Evolutionary conservation across 192 early-diverging fungal species (phyloP), one percentile per base, ranked within the genome.

Genomic region (Haplosporangium gracile): DNA sequence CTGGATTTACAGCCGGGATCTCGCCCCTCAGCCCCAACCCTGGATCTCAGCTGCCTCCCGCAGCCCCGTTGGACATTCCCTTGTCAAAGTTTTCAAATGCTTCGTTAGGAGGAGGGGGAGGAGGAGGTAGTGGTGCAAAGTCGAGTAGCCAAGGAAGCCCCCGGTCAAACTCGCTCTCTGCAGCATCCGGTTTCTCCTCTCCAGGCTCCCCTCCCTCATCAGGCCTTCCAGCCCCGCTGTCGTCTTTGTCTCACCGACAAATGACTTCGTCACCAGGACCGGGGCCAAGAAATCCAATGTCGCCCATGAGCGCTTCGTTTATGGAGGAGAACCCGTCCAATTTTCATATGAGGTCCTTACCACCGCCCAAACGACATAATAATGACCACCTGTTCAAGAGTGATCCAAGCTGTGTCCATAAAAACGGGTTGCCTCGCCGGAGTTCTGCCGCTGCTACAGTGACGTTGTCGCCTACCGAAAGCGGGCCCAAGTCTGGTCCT

Each of bases 361-460:
- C 75, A 3, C 83, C 83, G 55, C 83, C 83, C 9, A 85, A 77
- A 24, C 78, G 83, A 34, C 83, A 36, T 32, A 74, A 15, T 16
- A 74, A 74, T 65, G 74, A 53, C 32, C 51, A 65, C n/a, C 8
- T 22, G 26, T 70, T 26, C 68, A 40, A 45, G 24, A 11, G 77
- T 9, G 51, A 74, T 5, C 36, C 40, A 5, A 51, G 68, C 26
- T 3, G 22, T 20, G 5, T 16, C 9, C 29, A 11, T 3, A 74
- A 45, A 49, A 24, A 32, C 10, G 73, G 51, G 45, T 36, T 72
- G 10, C 83, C 78, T 7, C 57, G 83, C 13, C 65, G 83, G 32
- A 85, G 83, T 29, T 85, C 83, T 15, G 83, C 83, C 3, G 74
- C 83, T 63, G 83, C 83, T 40, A 75, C 74, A 6, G 72, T 80